These are phyloP conservation scores for Phytopythium litorale DNA, from an alignment of 352 stramenopile species.

Conservation along the genomic window DNA sequence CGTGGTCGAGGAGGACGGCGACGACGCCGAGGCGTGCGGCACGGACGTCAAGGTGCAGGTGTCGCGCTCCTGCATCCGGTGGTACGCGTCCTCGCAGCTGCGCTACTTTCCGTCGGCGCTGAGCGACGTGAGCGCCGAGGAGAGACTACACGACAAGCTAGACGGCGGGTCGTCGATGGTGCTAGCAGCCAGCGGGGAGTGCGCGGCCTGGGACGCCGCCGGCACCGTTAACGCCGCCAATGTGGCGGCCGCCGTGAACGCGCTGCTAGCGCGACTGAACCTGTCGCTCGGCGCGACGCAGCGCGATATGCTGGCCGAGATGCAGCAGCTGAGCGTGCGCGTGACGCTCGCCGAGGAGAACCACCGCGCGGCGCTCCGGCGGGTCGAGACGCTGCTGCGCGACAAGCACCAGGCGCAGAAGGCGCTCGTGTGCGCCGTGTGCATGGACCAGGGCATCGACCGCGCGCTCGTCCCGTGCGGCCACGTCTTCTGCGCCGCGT, in stretches of 20 bases:
- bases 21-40: conserved; percentile 12
- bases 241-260: conserved; percentile 43
- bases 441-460: conserved; percentile 45
- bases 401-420: conserved; percentile 52
- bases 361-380: conserved; percentile 22
- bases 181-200: not conserved
- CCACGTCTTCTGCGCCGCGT: conserved; percentile 53
- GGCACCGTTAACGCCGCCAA: conserved; percentile 9
- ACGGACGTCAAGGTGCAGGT: conserved; percentile 42
- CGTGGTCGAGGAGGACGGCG: conserved; percentile 20
- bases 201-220: not conserved
- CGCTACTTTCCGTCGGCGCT: conserved; percentile 41
- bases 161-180: not conserved
- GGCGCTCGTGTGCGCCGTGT: conserved; percentile 49
- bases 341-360: conserved; percentile 37
- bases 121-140: not conserved
- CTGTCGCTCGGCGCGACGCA: conserved; percentile 44
- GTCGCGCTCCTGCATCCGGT: conserved; percentile 28
- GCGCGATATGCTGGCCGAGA: conserved; percentile 42
- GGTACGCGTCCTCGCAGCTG: conserved; percentile 41
- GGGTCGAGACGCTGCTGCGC: conserved; percentile 32
- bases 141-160: not conserved
- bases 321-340: conserved; percentile 32
- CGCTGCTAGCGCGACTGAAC: conserved; percentile 39
- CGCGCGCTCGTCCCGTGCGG: conserved; percentile 54